Evolutionary conservation across 1,284 basidiomycete species (phyloP), one percentile per base, ranked within the genome.

Genomic region (Moniliella sp.): DNA sequence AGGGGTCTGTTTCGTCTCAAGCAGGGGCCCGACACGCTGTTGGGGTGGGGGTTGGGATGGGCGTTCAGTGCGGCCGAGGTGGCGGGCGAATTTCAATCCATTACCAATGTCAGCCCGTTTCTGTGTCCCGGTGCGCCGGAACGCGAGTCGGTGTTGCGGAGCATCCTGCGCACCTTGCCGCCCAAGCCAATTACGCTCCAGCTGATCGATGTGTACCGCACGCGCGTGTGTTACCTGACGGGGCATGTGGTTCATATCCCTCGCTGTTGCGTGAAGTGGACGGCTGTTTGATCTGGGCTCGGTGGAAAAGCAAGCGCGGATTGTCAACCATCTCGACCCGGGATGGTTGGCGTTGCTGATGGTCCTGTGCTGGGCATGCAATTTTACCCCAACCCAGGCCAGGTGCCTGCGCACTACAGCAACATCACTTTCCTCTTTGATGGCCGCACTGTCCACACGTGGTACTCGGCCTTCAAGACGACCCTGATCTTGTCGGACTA

Each of bases 21-120:
- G 31, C 40, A 34, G 26, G 46, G 45, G 8, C 46, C 52, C 10
- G 54, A 57, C 26, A 49, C 50, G 8, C 40, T 45, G 21, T 41
- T 57, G 2, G 54, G 54, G 11, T 57, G 45, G 43, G 54, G 54
- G n/a, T 39, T 57, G 26, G n/a, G 54, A 3, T 57, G 51, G 51
- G 52, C 54, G 2, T 48, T 46, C 26, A 37, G 49, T 7, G 46
- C 54, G 5, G 51, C 42, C 14, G 46, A 50, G 28, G 40, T 40
- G 17, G 35, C 33, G 8, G 37, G 37, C 5, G 41, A 43, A 15
- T 33, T 41, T 15, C 40, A 42, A 17, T 36, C 36, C 10, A 34
- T 42, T 4, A 31, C 35, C 3, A 42, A 37, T 18, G 37, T 34
- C n/a, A n/a, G n/a, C n/a, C n/a, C n/a, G n/a, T n/a, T n/a, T n/a